Conservation (phyloP, 2,329 filamentous ascomycete species). For the Xylariaceae sp. region DNA sequence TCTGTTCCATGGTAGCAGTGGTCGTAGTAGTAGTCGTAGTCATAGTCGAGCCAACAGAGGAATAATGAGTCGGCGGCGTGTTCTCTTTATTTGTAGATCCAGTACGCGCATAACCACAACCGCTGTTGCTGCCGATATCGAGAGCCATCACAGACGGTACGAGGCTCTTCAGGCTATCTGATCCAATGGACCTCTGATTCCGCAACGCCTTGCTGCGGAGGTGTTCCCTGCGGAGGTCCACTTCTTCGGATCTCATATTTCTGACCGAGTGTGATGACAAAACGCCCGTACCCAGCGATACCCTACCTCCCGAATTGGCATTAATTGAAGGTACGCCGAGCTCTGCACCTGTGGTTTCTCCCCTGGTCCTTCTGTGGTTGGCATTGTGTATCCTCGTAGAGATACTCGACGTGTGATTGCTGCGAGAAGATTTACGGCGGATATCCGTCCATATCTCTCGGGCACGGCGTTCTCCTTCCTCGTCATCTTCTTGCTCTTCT, state of each 20-base stretch:
- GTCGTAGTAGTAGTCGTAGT: too few relatives aligned
- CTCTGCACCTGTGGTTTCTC: constrained; percentile 10
- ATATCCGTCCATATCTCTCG: constrained; percentile 29
- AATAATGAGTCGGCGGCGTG: constrained; percentile 7
- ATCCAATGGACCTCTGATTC: constrained; percentile 27
- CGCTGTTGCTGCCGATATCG: constrained; percentile 12
- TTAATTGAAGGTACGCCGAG: background rate
- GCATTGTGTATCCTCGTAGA: too few relatives aligned
- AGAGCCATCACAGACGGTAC: constrained; percentile 24
- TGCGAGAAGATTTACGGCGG: constrained; percentile 20
- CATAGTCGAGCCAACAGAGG: too few relatives aligned
- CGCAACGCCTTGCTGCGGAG: constrained; percentile 25
- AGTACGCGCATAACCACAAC: constrained; percentile 3
- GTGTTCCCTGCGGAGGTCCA: constrained; percentile 19
- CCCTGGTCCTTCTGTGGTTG: constrained; percentile 14
- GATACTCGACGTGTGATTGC: constrained; percentile 14
- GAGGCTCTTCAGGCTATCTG: constrained; percentile 27
- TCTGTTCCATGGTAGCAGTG: too few relatives aligned
- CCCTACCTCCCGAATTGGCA: too few relatives aligned
- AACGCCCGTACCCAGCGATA: background rate
- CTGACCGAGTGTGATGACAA: too few relatives aligned
- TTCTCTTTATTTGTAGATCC: constrained; percentile 13
- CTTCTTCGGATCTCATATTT: constrained; percentile 15
- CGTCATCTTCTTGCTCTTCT: background rate
- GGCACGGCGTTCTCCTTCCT: constrained; percentile 22